phyloP scores from a whole-genome alignment of 2,329 filamentous ascomycete species.

The Claviceps quebecensis region DNA sequence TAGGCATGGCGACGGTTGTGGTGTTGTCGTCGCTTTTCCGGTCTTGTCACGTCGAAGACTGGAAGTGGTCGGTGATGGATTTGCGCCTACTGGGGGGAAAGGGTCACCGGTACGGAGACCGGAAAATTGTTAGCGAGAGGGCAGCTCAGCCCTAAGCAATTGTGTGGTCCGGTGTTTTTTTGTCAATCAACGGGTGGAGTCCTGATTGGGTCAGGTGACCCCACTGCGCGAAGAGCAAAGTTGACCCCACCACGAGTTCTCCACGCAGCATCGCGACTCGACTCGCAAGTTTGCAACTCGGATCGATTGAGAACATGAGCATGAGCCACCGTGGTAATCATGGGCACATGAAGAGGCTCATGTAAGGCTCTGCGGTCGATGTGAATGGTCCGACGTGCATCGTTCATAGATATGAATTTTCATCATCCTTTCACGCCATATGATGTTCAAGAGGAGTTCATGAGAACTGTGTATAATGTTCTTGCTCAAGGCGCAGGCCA shows the following conservation, averaged over 20 bases:
- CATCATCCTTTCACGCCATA: conserved; percentile 83
- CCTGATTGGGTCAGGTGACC: conserved; percentile 17
- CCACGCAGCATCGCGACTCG: too few species aligned
- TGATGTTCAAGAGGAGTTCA: conserved; percentile 75
- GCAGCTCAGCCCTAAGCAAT: conserved; percentile 26
- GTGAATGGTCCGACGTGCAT: conserved; percentile 8
- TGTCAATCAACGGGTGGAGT: neutral
- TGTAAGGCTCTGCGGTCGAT: conserved; percentile 5
- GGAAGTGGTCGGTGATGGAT: conserved; percentile 24
- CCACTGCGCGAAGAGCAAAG: conserved; percentile 9
- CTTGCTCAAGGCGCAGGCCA: conserved; percentile 58
- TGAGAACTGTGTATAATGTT: conserved; percentile 68
- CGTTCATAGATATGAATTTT: conserved; percentile 41
- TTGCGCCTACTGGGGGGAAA: conserved; percentile 19
- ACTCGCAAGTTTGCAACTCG: too few species aligned
- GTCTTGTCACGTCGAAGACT: conserved; percentile 20
- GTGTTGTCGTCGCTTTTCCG: conserved; percentile 31
- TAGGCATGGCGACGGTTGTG: conserved; percentile 51
- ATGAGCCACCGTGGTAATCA: neutral
- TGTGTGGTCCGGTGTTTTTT: neutral
- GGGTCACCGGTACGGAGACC: conserved; percentile 12
- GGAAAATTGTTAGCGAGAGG: conserved; percentile 27
- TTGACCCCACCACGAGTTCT: neutral
- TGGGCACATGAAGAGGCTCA: conserved; percentile 7
- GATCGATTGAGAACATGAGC: too few species aligned